phyloP scores from a whole-genome alignment of 2,329 filamentous ascomycete species.

The Penicillium nordicum region DNA sequence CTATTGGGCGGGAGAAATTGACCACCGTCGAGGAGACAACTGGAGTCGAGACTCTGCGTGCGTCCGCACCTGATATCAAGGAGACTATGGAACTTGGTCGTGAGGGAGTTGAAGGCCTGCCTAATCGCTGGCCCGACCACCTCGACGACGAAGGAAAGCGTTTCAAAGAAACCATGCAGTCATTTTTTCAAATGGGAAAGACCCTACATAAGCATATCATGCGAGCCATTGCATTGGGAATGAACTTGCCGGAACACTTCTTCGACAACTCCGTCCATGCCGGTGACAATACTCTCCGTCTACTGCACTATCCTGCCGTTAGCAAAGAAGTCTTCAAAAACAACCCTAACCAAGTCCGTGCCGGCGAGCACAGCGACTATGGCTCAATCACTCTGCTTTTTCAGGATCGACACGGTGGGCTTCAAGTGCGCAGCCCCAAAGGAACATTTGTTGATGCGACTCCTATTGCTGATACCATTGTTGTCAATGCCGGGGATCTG shows the following conservation, averaged over 20 bases:
- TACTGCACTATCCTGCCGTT: constrained; percentile 75
- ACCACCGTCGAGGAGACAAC: constrained; percentile 53
- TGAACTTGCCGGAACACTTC: constrained; percentile 67
- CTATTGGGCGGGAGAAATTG: constrained; percentile 69
- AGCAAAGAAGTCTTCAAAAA: constrained; percentile 61
- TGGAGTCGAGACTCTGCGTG: constrained; percentile 59
- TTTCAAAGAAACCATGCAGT: constrained; percentile 70
- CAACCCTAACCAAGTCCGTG: constrained; percentile 67
- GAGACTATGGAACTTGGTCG: constrained; percentile 61
- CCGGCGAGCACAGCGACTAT: constrained; percentile 73
- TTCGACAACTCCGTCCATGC: constrained; percentile 73
- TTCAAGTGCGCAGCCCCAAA: constrained; percentile 66
- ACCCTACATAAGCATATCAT: constrained; percentile 72
- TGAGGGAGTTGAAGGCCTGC: constrained; percentile 58
- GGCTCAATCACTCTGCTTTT: constrained; percentile 53
- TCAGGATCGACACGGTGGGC: constrained; percentile 55
- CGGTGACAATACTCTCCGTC: constrained; percentile 67
- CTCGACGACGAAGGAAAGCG: constrained; percentile 52
- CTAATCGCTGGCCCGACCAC: constrained; percentile 73
- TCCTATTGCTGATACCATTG: constrained; percentile 75
- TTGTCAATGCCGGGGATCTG: constrained; percentile 86
- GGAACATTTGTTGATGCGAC: constrained; percentile 78
- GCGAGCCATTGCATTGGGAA: constrained; percentile 77
- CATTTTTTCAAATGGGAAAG: constrained; percentile 73
- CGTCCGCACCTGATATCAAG: constrained; percentile 51